Percentiles rank a stretch among this genome's conserved stretches.
phyloP scores from a whole-genome alignment of 371 early-diverging fungal species.

The Apophysomyces elegans region DNA sequence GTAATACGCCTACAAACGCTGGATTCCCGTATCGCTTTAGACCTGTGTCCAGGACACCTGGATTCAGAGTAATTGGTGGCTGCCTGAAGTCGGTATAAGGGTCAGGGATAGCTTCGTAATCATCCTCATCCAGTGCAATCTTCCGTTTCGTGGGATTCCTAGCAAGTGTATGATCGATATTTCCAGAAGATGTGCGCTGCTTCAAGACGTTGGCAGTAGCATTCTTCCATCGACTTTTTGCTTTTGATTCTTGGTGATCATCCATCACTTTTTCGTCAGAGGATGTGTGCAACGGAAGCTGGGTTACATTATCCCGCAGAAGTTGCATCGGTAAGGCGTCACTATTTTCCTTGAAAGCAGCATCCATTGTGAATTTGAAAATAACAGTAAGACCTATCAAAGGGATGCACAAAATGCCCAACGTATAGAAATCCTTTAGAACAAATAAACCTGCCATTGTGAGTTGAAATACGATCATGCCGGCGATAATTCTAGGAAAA shows the following conservation, averaged over 20 bases:
- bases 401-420: constrained; percentile 49
- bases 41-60: constrained; percentile 76
- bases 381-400: constrained; percentile 52
- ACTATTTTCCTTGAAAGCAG: constrained; percentile 54
- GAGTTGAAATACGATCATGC: constrained; percentile 83
- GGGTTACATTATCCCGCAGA: constrained; percentile 26
- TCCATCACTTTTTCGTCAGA: not conserved
- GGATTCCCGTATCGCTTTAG: constrained; percentile 72
- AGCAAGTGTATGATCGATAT: not conserved
- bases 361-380: constrained; percentile 53
- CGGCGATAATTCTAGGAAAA: constrained; percentile 77
- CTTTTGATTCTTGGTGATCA: constrained; percentile 2
- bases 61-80: constrained; percentile 71
- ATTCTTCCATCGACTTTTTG: constrained; percentile 28
- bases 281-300: constrained; percentile 19
- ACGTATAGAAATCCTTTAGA: constrained; percentile 45
- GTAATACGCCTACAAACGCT: constrained; percentile 67
- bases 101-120: constrained; percentile 67
- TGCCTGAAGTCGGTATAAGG: constrained; percentile 65
- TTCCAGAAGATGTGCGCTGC: not conserved
- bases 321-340: constrained; percentile 44
- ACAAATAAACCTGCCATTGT: constrained; percentile 80
- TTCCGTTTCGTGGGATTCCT: constrained; percentile 20
- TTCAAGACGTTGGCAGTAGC: constrained; percentile 28
- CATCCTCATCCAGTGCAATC: constrained; percentile 61